Percentiles rank a stretch among this genome's conserved stretches.
Conservation (phyloP, 768 basidiomycete species). For the Lyophyllum shimeji region DNA sequence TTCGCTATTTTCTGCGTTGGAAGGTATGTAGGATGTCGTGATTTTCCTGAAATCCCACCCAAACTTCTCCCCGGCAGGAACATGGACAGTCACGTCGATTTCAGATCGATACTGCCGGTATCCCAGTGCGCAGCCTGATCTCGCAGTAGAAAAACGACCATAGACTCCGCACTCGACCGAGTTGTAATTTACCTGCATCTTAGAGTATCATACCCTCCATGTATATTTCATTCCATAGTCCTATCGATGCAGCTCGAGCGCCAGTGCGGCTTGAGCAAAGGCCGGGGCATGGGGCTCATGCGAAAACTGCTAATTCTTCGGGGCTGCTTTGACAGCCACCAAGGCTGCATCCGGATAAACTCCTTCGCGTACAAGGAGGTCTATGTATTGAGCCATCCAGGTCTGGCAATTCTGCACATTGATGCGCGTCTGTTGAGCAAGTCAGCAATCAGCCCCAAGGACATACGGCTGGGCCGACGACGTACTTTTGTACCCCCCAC, state of each 20-base stretch:
- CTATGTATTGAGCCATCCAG: no score
- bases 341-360: background rate
- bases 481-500: background rate
- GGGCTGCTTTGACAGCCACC: background rate
- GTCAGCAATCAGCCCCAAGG: background rate
- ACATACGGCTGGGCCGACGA: background rate
- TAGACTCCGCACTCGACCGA: conserved; percentile 20
- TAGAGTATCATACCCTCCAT: conserved; percentile 13
- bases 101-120: conserved; percentile 90
- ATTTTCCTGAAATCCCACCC: background rate
- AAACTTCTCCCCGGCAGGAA: conserved; percentile 47
- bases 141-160: conserved; percentile 32
- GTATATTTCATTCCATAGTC: conserved; percentile 1
- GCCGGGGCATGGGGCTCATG: no score
- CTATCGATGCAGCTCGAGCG: background rate
- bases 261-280: no score
- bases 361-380: no score
- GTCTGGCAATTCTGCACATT: background rate
- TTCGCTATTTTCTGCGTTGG: conserved; percentile 88
- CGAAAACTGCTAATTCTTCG: background rate
- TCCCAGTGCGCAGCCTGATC: conserved; percentile 66
- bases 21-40: conserved; percentile 56
- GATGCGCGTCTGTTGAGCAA: background rate
- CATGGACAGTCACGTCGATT: conserved; percentile 91
- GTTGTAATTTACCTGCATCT: conserved; percentile 15